Percentiles rank a stretch among this genome's conserved stretches.
phyloP scores from a whole-genome alignment of 2,329 filamentous ascomycete genomes.

The Exserohilum turcica region DNA sequence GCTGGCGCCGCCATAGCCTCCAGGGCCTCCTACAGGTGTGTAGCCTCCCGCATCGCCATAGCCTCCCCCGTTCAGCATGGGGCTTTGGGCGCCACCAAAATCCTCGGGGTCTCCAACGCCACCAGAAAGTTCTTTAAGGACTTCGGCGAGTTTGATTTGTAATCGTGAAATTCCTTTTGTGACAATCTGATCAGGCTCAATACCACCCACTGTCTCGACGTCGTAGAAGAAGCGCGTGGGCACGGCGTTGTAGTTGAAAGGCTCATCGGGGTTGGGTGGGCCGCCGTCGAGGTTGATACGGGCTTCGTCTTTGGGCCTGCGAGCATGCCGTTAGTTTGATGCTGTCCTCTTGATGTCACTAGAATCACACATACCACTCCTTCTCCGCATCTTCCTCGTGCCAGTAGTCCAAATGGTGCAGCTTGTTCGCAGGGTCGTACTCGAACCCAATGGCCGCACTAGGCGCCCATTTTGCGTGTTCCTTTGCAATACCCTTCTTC shows the following conservation, averaged over 20 bases:
- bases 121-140: constrained; percentile 70
- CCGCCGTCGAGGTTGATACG: constrained; percentile 78
- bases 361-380: constrained; percentile 73
- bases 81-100: constrained; percentile 69
- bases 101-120: constrained; percentile 58
- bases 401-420: constrained; percentile 92
- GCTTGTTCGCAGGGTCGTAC: constrained; percentile 96
- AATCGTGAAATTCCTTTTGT: constrained; percentile 86
- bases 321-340: not conserved
- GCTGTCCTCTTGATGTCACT: not conserved
- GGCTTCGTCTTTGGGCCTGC: constrained; percentile 80
- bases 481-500: constrained; percentile 98
- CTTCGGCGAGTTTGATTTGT: constrained; percentile 84
- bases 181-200: constrained; percentile 88
- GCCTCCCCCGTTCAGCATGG: constrained; percentile 57
- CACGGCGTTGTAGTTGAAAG: constrained; percentile 88
- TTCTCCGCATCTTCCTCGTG: constrained; percentile 83
- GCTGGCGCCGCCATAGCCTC: constrained; percentile 58
- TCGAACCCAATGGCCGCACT: constrained; percentile 93
- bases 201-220: constrained; percentile 83
- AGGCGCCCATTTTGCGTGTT: constrained; percentile 97
- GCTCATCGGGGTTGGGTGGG: constrained; percentile 76
- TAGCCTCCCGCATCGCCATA: constrained; percentile 65
- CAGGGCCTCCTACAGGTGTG: constrained; percentile 63
- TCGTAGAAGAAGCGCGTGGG: constrained; percentile 90